Base-by-base conservation (phyloP, 73 alveolate genomes). In the Stentor coeruleus region DNA sequence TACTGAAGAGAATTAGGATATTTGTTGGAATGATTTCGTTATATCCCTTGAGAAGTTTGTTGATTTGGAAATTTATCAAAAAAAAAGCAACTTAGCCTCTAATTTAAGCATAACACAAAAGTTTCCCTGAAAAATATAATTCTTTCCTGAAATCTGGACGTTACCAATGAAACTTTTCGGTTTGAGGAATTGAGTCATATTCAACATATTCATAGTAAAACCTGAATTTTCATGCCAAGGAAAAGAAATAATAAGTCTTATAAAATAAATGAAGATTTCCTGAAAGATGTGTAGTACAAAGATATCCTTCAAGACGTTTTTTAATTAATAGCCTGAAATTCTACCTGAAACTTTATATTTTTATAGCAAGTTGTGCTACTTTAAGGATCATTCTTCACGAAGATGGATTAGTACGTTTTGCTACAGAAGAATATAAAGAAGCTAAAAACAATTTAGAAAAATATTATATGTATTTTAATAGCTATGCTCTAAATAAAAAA, bases 341-440 rank as follows among this genome's bases (percentile, higher is more conserved):
- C 83, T 99, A 97, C 84, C 87, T 97, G 38, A 75, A 91, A 87
- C 90, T 97, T 30, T 94, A 94, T 81, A 93, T 91, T 14, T 76
- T 94, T 40, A 84, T 94, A 0, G 86, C 92, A 42, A 41, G 98
- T 76, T 95, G 87, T 82, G 97, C 91, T 74, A 99, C 99, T 0
- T 86, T 97, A 58, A 93, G 97, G 80, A 90, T 98, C 39, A 96
- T 92, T 81, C 85, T 98, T 79, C 95, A 91, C 87, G 94, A 96
- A 59, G 99, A 97, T 77, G 99, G 99, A 4, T 88, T 97, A 39
- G 98, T 94, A 3, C 90, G 99, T 77, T 93, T 97, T 89, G 98
- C 99, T 3, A 95, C 99, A 38, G 94, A 93, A 81, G 86, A 92
- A 80, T 97, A 96, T 90, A 85, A 38, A 35, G 91, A 89, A 20